Evolutionary conservation across 805 yeast genomes (phyloP), one percentile per base, ranked within the genome.

Genomic region (Saturnispora dispora): DNA sequence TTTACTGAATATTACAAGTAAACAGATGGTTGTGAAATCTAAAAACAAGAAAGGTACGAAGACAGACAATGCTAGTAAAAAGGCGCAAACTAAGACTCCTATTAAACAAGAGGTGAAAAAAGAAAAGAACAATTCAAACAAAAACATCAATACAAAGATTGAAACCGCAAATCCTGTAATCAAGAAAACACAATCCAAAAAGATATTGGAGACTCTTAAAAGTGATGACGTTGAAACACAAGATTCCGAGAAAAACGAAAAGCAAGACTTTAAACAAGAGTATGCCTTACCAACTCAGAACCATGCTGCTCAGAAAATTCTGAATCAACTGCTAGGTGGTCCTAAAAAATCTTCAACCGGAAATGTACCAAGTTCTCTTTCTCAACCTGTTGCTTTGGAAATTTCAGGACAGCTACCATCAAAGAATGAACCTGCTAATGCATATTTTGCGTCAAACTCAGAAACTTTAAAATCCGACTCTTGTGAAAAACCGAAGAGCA

Each of bases 1-100:
- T 50, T 81, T 93, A 35, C 74, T 93, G 68, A 93, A 93, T 63
- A 62, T 91, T 47, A 74, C 91, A 4, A 70, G 79, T 59, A 78
- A 77, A 55, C 96, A 91, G 64, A 78, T 87, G 59, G 79, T 86
- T 39, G 86, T 76, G 64, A 90, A 85, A 59, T 79, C 89, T 3
- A 78, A 78, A 59, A 45, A 44, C 27, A 84, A 86, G 69, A 4
- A 23, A 18, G 17, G 17, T 18, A 25, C 22, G 3, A 37, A 18
- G 18, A 10, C 23, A 18, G 18, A 35, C 10, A 17, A 10, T 18
- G 55, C n/a, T 22, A 27, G 15, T 1, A 61, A 58, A 43, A 66
- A 65, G 54, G 60, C 69, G 5, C 57, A 69, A 53, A 58, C 56
- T 25, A 56, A 53, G 7, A 55, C 30, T 58, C 56, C 8, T 53